Base-by-base conservation (phyloP, 2,329 filamentous ascomycete species). In the Ceratocystis ficicola region DNA sequence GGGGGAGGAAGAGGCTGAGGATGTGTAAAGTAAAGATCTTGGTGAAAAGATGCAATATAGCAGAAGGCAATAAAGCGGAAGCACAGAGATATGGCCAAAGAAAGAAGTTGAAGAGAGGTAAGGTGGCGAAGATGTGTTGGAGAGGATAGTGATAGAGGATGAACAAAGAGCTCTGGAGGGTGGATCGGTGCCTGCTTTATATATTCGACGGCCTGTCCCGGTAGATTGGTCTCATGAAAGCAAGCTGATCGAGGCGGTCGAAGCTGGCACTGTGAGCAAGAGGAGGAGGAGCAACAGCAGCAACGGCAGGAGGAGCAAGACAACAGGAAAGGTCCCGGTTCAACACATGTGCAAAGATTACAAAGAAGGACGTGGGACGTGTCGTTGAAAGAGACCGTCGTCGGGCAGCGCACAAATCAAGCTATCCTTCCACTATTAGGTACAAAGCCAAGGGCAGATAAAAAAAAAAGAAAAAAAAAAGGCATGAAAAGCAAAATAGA, bases 141-240 rank as follows among this genome's bases (percentile, higher is more conserved):
- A 44, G 61, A 64, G 32, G 52, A n/a, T 64, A 55, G 20, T 52
- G 52, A 62, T 17, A 63, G 8, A 32, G 8, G 36, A 55, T 15
- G 44, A 15, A 36, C 25, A 5, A 22, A 46, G 5, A 36, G 22
- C 64, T 55, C 4, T 44, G 50, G 30, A 50, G 52, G 44, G 28
- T n/a, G 65, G 62, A 41, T 41, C 61, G 22, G n/a, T 12, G 30
- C 28, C 25, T 28, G 36, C 50, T 64, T 67, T 67, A 66, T 67
- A 67, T 67, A 67, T 46, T 61, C 20, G 30, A 64, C 36, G 28
- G 55, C 25, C 46, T 64, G 62, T 64, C 65, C 65, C 65, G 62
- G 36, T 30, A 60, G 44, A 41, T 64, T 62, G 62, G 62, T 66
- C 64, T 67, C 55, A 60, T 64, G 59, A 44, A 57, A n/a, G 52